These are phyloP conservation scores for Cladosporium sp. DNA, from an alignment of 2,329 filamentous ascomycete genomes.

Conservation along the genomic window DNA sequence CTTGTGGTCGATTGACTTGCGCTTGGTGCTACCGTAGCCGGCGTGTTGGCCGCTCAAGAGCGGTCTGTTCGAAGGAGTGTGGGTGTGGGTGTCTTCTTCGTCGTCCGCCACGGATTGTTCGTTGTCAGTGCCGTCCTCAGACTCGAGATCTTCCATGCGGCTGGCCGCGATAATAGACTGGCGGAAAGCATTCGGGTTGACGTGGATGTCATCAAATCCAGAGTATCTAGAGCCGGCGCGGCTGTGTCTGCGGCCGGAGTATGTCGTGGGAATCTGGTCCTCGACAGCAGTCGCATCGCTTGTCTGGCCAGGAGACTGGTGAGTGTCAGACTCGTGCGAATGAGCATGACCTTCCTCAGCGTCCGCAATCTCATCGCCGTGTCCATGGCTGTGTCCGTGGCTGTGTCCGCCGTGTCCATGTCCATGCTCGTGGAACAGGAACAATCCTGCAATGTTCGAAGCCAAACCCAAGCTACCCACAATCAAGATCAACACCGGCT, in stretches of 20 bases:
- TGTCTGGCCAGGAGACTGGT: constrained; percentile 24
- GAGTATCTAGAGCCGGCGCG: constrained; percentile 54
- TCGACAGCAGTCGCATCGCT: constrained; percentile 28
- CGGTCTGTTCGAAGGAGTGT: constrained; percentile 24
- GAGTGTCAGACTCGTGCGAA: constrained; percentile 51
- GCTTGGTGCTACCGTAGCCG: constrained; percentile 25
- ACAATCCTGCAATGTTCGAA: constrained; percentile 83
- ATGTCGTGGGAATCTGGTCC: constrained; percentile 32
- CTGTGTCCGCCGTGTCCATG: constrained; percentile 66
- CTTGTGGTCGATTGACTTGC: constrained; percentile 33
- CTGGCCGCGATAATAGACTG: constrained; percentile 89
- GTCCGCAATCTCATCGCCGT: constrained; percentile 37
- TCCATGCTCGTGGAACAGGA: constrained; percentile 89
- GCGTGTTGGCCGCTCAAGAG: constrained; percentile 31
- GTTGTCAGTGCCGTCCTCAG: constrained; percentile 54
- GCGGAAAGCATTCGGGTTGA: constrained; percentile 84
- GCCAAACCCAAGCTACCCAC: constrained; percentile 81
- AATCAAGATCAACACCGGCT: constrained; percentile 81
- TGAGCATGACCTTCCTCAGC: constrained; percentile 52
- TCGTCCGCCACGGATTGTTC: constrained; percentile 34
- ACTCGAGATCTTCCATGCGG: constrained; percentile 52
- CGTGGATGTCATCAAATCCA: constrained; percentile 65
- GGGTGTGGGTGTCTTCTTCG: constrained; percentile 30
- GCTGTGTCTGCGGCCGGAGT: constrained; percentile 56
- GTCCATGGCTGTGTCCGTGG: constrained; percentile 38